Evolutionary conservation across 2,329 filamentous ascomycete genomes (phyloP).

Genomic region (Neofusicoccum umdonicola): DNA sequence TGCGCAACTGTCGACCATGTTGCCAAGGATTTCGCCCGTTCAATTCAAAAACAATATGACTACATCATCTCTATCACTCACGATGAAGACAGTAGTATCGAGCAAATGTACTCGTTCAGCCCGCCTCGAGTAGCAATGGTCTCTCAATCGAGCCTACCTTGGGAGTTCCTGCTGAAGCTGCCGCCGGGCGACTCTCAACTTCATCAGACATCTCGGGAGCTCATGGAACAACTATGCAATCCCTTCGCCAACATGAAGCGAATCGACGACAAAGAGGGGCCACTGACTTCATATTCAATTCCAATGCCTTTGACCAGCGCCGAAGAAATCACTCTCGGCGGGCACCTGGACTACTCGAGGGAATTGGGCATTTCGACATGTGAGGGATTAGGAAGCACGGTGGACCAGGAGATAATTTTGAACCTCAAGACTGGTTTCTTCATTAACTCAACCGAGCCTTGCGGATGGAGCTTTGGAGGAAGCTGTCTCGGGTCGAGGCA

Average conservation of each 20-base stretch:
- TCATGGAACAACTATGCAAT: constrained; percentile 21
- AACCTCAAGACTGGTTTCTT: background rate
- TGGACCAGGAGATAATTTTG: too few relatives aligned
- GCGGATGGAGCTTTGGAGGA: background rate
- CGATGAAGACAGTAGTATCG: background rate
- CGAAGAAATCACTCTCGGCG: background rate
- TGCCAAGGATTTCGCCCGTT: background rate
- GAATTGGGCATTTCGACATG: background rate
- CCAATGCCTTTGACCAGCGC: background rate
- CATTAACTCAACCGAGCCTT: background rate
- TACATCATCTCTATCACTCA: background rate
- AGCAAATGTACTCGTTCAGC: background rate
- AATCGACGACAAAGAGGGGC: background rate
- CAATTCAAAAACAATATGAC: constrained; percentile 13
- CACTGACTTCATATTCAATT: background rate
- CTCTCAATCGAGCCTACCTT: background rate
- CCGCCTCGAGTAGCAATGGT: background rate
- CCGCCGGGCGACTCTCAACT: constrained; percentile 18
- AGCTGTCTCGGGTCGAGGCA: background rate
- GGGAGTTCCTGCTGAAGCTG: constrained; percentile 20
- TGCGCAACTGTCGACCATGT: constrained; percentile 17
- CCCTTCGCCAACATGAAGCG: constrained; percentile 16
- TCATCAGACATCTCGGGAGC: constrained; percentile 19
- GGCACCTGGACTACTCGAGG: background rate
- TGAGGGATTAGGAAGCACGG: too few relatives aligned